Evolutionary conservation across 2,329 filamentous ascomycete genomes (phyloP).

Genomic region (Beauveria caledonica): DNA sequence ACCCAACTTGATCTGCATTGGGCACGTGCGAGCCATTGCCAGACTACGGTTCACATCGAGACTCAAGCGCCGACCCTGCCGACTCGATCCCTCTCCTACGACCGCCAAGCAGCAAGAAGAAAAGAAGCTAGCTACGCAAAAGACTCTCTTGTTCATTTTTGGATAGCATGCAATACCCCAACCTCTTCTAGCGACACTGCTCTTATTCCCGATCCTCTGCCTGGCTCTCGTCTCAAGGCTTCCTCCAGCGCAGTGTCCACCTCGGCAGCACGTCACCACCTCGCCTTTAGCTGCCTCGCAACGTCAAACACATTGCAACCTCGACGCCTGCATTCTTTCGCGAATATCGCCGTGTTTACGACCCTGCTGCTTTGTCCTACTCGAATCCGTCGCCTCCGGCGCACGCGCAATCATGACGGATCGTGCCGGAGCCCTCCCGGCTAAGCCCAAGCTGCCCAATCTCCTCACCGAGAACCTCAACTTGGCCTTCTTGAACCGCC

Average conservation of each 20-base stretch:
- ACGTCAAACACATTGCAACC: not conserved
- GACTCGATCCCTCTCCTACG: not conserved
- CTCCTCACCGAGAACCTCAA: constrained; percentile 33
- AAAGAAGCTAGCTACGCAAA: not conserved
- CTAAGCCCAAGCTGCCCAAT: constrained; percentile 33
- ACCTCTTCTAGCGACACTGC: not conserved
- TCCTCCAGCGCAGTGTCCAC: not conserved
- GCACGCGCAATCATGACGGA: constrained; percentile 29
- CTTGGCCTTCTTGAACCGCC: constrained; percentile 34
- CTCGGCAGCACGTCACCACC: constrained; percentile 4
- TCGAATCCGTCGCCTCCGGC: not conserved
- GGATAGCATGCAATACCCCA: constrained; percentile 12
- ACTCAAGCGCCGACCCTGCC: not conserved
- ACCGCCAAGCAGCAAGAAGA: not conserved
- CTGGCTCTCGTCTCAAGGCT: not conserved
- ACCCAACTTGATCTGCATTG: not conserved
- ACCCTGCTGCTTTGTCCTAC: not conserved
- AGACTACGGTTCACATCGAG: not conserved
- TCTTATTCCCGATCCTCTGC: not conserved
- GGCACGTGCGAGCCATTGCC: constrained; percentile 6
- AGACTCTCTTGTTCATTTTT: not conserved
- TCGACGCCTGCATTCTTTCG: not conserved
- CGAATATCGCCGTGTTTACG: not conserved
- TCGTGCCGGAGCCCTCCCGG: constrained; percentile 27
- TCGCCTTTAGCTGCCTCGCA: not conserved